A percentile compares a stretch with the other conserved stretches of the same genome.
phyloP scores from a whole-genome alignment of 352 stramenopile species.

The Pythium aristosporum region DNA sequence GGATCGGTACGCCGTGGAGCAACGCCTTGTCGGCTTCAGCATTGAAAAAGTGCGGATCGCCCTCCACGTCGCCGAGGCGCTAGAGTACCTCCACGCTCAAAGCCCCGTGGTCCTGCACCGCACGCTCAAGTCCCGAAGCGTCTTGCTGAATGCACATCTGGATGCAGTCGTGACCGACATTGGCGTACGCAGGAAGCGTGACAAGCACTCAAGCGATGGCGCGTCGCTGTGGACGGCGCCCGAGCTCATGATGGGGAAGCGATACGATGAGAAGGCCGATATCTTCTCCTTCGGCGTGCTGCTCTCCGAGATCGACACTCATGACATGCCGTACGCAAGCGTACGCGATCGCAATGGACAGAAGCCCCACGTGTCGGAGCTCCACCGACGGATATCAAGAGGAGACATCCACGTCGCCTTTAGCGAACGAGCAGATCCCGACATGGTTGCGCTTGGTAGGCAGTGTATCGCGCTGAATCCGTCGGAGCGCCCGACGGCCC shows the following conservation, averaged over 20 bases:
- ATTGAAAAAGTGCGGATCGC: conserved; percentile 37
- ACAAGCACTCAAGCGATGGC: conserved; percentile 20
- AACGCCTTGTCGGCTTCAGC: conserved; percentile 27
- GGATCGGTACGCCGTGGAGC: conserved; percentile 15
- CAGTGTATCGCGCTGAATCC: conserved; percentile 4
- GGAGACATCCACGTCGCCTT: conserved; percentile 4
- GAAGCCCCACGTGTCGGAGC: not conserved
- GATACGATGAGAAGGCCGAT: conserved; percentile 27
- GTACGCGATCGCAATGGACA: not conserved
- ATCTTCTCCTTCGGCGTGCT: conserved; percentile 17
- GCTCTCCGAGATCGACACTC: conserved; percentile 23
- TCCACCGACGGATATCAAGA: conserved; percentile 2
- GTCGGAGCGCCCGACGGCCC: not conserved
- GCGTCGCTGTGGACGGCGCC: conserved; percentile 11
- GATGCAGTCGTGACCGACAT: conserved; percentile 47
- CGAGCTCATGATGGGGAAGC: conserved; percentile 31
- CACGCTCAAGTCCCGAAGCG: conserved; percentile 33
- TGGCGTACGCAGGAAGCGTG: conserved; percentile 26
- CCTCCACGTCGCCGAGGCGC: conserved; percentile 25
- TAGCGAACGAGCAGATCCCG: not conserved
- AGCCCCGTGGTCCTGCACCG: conserved; percentile 20
- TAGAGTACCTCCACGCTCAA: conserved; percentile 1
- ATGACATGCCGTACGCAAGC: conserved; percentile 10
- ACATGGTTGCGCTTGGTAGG: conserved; percentile 1
- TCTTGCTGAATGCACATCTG: conserved; percentile 29